Evolutionary conservation across 75 land plant species (phyloP), one percentile per base, ranked within the genome.

Genomic region (Sequoiadendron giganteum): DNA sequence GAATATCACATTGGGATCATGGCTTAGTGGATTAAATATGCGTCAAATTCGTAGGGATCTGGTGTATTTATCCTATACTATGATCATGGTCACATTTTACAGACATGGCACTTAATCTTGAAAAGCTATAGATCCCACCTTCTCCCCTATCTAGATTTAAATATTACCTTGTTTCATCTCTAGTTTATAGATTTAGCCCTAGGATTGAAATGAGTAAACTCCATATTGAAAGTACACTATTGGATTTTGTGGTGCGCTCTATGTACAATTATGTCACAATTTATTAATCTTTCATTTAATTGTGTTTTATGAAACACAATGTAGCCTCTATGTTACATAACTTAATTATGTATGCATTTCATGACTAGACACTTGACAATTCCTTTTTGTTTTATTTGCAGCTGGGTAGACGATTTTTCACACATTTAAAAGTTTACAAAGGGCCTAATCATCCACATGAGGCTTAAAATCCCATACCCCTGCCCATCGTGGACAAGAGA

Each of bases 391-490:
- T 40, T 52, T 49, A 40, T 87, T 4, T 91, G 90, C 92, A 96
- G 98, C 89, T 97, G 81, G 99, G 99, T 42, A 94, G 99, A 87
- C 76, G 85, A 40, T 88, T 97, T 5, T 97, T 96, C 87, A 96
- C 94, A 43, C 96, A 97, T 55, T 94, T 97, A 25, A 97, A 97
- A 90, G 99, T 97, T 36, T 97, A 95, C 93, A 93, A 93, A 87
- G 99, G 99, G 3, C 88, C 95, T 61, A 93, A 94, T 2, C 99
- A 97, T 89, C 99, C 99, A 25, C 99, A 97, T 52, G 89, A 90
- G 65, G 99, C 99, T 10, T 98, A 97, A 87, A 87, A 93, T 87
- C 99, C 99, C 6, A 86, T 89, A 80, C 94, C 95, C 8, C 89
- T 97, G 54, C 99, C 99, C 11, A 94, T 97, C 32, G 87, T 88